phyloP scores from a whole-genome alignment of 805 yeast species.

The Monosporozyma aquatica region DNA sequence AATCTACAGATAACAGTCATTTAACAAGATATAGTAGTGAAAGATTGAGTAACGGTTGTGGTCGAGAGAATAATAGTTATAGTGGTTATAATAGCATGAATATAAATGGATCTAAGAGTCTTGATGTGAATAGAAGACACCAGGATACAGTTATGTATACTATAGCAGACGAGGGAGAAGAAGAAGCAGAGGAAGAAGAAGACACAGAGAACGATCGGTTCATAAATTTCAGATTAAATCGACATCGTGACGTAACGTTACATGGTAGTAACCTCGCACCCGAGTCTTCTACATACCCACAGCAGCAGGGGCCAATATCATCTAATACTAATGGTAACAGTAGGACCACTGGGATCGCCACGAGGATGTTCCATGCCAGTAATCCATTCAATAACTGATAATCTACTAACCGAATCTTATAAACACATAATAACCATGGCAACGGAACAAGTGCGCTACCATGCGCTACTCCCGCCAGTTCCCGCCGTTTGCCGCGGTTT shows the following conservation, averaged over 20 bases:
- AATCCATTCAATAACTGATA: not conserved
- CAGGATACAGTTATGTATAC: not conserved
- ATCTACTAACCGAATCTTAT: not conserved
- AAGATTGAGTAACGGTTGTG: not conserved
- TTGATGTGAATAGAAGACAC: not conserved
- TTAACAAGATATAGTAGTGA: constrained; percentile 7
- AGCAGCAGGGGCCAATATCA: too few species aligned
- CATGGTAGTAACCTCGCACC: too few species aligned
- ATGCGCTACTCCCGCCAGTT: too few species aligned
- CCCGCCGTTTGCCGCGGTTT: too few species aligned
- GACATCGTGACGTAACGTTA: not conserved
- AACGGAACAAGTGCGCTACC: too few species aligned
- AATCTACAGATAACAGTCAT: constrained; percentile 29
- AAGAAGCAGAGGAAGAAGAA: not conserved
- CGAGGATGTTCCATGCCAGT: not conserved
- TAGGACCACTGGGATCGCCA: not conserved
- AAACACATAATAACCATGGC: too few species aligned
- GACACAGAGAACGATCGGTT: not conserved
- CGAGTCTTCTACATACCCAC: too few species aligned
- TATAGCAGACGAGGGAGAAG: not conserved
- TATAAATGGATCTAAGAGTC: not conserved
- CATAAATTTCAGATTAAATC: not conserved
- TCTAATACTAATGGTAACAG: not conserved
- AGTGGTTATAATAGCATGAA: not conserved
- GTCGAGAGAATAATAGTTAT: too few species aligned